Base-by-base conservation (phyloP, 306 rosid genomes). In the Astragalus glycyphyllos region DNA sequence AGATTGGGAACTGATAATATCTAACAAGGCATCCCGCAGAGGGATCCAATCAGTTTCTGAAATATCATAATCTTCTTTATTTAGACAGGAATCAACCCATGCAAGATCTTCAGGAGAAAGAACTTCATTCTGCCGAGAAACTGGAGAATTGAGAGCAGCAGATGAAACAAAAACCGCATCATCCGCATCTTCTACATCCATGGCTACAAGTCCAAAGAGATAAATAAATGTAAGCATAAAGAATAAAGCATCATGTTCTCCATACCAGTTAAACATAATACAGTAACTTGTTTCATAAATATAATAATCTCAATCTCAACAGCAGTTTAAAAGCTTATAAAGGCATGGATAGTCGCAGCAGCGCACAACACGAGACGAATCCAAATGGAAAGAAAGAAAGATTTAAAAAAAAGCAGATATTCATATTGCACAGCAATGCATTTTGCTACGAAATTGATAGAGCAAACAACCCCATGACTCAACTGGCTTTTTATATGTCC, bases 71-170 rank as follows among this genome's bases (percentile, higher is more conserved):
- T 41, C 51, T 10, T 72, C 68, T 10, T 72, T 55, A 61, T 64
- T 31, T 41, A 91, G 81, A 74, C 89, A 89, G 58, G 97, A 91
- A 77, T 91, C 90, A 48, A 56, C 79, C 97, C 96, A 89, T 42
- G 84, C 90, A 68, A 74, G 78, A 73, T 91, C 97, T 79, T 91
- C 97, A 0, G 71, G 80, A 54, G 96, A 87, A 55, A 79, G 66
- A 71, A 32, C 68, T 16, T 42, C 74, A 31, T 20, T 71, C 51
- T 75, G 81, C 37, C 4, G 49, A 32, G 69, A 60, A 44, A 10
- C 7, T 8, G 62, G 3, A 54, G 83, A 71, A 38, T 71, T 47
- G 26, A 55, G 26, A 68, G 51, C 4, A 55, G 8, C 35, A 11
- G 73, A 75, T 41, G 71, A 65, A 78, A 35, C 58, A 58, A 77